Evolutionary conservation across 257 asterid genomes (phyloP), one percentile per base, ranked within the genome.

Genomic region (Capsicum baccatum): DNA sequence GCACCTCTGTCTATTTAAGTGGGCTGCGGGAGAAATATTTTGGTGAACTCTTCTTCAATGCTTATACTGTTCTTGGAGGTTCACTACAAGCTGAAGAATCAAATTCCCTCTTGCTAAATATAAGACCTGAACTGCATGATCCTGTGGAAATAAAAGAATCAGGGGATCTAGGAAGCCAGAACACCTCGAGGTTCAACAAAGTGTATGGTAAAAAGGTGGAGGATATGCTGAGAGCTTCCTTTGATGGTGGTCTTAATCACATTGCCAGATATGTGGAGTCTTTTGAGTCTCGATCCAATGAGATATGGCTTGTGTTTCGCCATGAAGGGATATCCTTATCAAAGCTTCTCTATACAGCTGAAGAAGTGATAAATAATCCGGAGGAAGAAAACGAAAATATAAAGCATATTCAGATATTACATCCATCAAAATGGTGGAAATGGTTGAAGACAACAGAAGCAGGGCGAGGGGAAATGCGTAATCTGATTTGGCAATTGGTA

Each of bases 361-460:
- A 92, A 89, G 98, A 93, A 88, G 90, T 94, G 85, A 84, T 81
- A 66, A 89, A 81, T 84, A 89, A 89, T 62, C 84, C 88, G 79
- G 92, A 92, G 82, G 87, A 86, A 79, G 84, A 89, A 88, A 87
- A 86, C 79, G 92, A 94, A 83, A 88, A 87, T 82, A 91, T 84
- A 26, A 94, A 95, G 89, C 94, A 93, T 68, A 86, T 92, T 83
- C 98, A 94, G 90, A 91, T 94, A 88, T 91, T 96, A 88, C 98
- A 91, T 83, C 97, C 99, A 82, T 96, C 99, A 89, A 92, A 90
- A 84, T 96, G 99, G 99, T 96, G 99, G 99, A 92, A 92, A 85
- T 91, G 98, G 99, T 88, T 96, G 90, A 96, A 91, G 92, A 92
- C 94, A 83, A 94, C 98, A 57, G 93, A 93, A 88, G 94, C 96